phyloP scores from a whole-genome alignment of 1,284 basidiomycete genomes.

The Waitea zeae region DNA sequence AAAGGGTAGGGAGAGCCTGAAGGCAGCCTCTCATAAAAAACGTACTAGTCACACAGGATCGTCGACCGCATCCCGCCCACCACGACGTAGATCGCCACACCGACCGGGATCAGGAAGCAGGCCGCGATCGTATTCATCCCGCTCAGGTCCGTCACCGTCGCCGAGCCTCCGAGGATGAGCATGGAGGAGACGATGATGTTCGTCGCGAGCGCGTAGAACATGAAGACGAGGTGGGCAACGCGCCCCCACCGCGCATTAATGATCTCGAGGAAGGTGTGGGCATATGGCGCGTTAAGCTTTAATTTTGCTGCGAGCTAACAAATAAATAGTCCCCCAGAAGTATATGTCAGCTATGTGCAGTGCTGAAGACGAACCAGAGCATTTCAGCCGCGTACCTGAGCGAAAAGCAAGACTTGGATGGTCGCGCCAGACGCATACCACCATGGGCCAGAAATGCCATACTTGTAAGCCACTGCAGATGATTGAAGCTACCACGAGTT shows the following conservation, averaged over 20 bases:
- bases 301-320: constrained; percentile 29
- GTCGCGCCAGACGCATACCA: constrained; percentile 30
- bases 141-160: constrained; percentile 38
- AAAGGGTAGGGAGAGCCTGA: too few relatives aligned
- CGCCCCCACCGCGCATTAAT: constrained; percentile 39
- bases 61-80: constrained; percentile 31
- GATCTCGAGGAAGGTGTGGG: constrained; percentile 49
- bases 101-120: constrained; percentile 44
- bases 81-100: constrained; percentile 38
- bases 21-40: not conserved
- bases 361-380: not conserved
- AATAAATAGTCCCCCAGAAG: not conserved
- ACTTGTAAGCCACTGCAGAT: constrained; percentile 71
- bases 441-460: constrained; percentile 44
- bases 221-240: constrained; percentile 39
- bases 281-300: constrained; percentile 43
- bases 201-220: constrained; percentile 50
- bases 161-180: constrained; percentile 43
- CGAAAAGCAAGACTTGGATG: constrained; percentile 35
- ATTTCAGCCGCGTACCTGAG: constrained; percentile 15
- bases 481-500: constrained; percentile 39
- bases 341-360: not conserved
- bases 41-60: constrained; percentile 21
- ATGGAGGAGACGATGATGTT: constrained; percentile 47
- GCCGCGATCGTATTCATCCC: constrained; percentile 40